phyloP scores from a whole-genome alignment of 2,329 filamentous ascomycete species.

The Aspergillus viridinutans region DNA sequence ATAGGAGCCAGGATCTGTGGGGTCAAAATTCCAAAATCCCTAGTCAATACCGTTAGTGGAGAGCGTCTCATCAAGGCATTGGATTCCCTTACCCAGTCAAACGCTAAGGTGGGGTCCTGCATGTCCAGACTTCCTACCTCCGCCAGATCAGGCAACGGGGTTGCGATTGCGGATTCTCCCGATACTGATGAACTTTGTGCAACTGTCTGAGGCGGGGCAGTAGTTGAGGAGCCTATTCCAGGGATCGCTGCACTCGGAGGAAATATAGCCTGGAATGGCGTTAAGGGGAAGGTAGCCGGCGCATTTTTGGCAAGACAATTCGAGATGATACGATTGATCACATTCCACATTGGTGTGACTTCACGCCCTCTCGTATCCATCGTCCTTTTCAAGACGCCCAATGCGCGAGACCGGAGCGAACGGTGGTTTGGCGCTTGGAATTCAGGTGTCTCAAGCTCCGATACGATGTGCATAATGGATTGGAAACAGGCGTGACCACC shows the following conservation, averaged over 20 bases:
- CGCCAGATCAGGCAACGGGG: neutral
- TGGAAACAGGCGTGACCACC: slow-evolving; percentile 8
- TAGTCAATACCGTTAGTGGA: neutral
- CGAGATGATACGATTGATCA: slow-evolving; percentile 2
- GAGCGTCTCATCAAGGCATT: neutral
- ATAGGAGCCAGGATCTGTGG: neutral
- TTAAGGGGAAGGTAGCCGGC: neutral
- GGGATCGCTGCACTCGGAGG: too few relatives aligned
- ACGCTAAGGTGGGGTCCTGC: neutral
- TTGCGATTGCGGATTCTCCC: neutral
- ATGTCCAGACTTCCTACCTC: neutral
- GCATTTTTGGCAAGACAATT: slow-evolving; percentile 1
- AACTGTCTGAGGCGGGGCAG: neutral
- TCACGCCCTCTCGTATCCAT: neutral
- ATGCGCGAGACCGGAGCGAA: slow-evolving; percentile 2
- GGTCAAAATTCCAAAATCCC: neutral
- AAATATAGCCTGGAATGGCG: neutral
- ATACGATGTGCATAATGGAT: slow-evolving; percentile 11
- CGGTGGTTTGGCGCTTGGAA: slow-evolving; percentile 3
- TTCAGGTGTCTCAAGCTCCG: slow-evolving; percentile 5
- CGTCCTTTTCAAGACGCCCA: neutral
- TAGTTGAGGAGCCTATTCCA: too few relatives aligned
- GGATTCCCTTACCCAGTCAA: slow-evolving; percentile 1
- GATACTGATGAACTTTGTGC: slow-evolving; percentile 1
- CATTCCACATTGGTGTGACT: slow-evolving; percentile 1